Evolutionary conservation across 148 eudicot species (phyloP).

Genomic region (Tetragonia tetragonoides): DNA sequence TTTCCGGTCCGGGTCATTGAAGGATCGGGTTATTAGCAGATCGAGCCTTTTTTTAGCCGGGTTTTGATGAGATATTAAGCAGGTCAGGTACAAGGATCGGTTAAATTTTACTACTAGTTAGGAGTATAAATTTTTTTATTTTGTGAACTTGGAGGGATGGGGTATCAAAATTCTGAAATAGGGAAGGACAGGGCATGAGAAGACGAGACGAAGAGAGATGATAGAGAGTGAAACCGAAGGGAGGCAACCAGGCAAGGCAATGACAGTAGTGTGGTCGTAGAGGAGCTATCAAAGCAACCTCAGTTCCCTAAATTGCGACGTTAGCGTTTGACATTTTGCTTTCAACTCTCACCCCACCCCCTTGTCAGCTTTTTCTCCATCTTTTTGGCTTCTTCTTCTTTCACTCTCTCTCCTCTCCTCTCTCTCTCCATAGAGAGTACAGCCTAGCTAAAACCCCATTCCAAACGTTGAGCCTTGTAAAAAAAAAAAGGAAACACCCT

Average conservation of each 20-base stretch:
- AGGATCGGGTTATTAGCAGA: too few relatives aligned
- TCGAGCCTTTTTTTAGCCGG: too few relatives aligned
- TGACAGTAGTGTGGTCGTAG: conserved; percentile 15
- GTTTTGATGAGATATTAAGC: too few relatives aligned
- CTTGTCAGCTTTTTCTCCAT: conserved; percentile 17
- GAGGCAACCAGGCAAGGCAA: neutral
- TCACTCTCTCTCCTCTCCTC: conserved; percentile 19
- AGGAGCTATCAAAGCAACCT: neutral
- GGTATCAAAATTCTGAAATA: neutral
- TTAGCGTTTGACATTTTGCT: conserved; percentile 39
- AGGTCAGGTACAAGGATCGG: too few relatives aligned
- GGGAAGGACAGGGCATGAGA: conserved; percentile 1
- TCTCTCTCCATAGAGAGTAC: neutral
- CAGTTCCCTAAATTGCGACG: conserved; percentile 22
- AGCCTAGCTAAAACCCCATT: neutral
- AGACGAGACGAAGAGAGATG: neutral
- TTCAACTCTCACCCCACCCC: conserved; percentile 8
- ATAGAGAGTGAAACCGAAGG: neutral
- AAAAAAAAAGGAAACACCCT: neutral
- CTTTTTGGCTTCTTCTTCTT: conserved; percentile 32
- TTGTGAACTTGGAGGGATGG: too few relatives aligned
- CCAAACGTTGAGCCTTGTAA: conserved; percentile 20
- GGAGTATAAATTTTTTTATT: too few relatives aligned
- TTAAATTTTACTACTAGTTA: too few relatives aligned
- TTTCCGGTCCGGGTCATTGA: too few relatives aligned